These are phyloP conservation scores for Bondarzewia mesenterica DNA, from an alignment of 1,284 basidiomycete genomes.

Conservation along the genomic window DNA sequence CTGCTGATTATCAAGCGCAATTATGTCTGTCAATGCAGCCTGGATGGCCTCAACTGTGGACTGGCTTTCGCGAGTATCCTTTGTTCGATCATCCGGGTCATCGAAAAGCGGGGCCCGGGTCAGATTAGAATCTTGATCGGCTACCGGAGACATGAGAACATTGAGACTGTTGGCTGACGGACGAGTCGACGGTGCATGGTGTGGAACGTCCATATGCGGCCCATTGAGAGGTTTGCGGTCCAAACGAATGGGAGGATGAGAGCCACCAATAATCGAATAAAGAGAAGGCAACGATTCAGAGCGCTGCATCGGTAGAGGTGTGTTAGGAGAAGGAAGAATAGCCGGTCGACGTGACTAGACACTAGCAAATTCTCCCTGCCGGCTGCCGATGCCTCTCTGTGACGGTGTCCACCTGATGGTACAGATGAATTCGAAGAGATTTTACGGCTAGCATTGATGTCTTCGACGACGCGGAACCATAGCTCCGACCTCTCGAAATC, in stretches of 20 bases:
- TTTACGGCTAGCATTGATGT: conserved; percentile 39
- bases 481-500: conserved; percentile 83
- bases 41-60: conserved; percentile 87
- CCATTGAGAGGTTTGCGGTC: background rate
- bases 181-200: background rate
- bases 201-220: background rate
- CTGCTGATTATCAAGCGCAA: conserved; percentile 67
- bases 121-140: conserved; percentile 38
- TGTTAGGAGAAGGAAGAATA: background rate
- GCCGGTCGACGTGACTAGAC: background rate
- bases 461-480: conserved; percentile 82
- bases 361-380: conserved; percentile 9
- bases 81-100: conserved; percentile 55
- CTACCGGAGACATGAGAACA: conserved; percentile 65
- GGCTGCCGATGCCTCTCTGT: background rate
- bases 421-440: conserved; percentile 6
- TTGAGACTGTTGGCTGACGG: conserved; percentile 41
- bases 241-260: conserved; percentile 7
- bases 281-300: conserved; percentile 8
- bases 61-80: conserved; percentile 52
- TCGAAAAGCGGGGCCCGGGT: conserved; percentile 73
- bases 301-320: conserved; percentile 4
- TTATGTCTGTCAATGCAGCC: conserved; percentile 89
- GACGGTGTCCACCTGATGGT: background rate
- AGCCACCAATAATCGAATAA: conserved; percentile 5